Evolutionary conservation across 805 yeast genomes (phyloP).

Genomic region (Kodamaea jinghongensis): DNA sequence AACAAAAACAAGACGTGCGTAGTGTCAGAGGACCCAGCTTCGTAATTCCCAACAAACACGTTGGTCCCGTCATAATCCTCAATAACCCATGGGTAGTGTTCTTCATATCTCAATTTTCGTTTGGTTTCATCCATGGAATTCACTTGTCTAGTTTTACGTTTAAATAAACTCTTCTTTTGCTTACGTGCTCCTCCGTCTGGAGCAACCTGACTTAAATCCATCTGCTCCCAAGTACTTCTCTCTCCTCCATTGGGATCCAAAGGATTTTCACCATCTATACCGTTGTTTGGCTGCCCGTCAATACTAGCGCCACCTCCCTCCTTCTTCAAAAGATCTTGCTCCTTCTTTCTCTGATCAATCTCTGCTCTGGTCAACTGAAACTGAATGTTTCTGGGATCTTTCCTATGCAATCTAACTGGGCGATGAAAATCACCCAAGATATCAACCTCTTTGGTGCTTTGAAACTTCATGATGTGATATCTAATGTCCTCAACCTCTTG

Average conservation of each 20-base stretch:
- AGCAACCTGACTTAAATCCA: constrained; percentile 69
- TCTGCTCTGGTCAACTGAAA: constrained; percentile 79
- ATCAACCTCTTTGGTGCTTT: constrained; percentile 66
- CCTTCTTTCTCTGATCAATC: constrained; percentile 53
- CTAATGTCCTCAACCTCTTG: constrained; percentile 72
- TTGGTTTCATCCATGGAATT: constrained; percentile 79
- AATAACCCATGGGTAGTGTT: constrained; percentile 96
- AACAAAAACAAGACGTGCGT: constrained; percentile 77
- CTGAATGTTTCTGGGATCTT: constrained; percentile 89
- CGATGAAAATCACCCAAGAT: constrained; percentile 67
- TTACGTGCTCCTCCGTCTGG: constrained; percentile 90
- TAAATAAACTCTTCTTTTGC: constrained; percentile 54
- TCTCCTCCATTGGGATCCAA: constrained; percentile 18
- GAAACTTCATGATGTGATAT: constrained; percentile 80
- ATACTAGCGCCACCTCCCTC: constrained; percentile 3
- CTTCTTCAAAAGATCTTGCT: constrained; percentile 25
- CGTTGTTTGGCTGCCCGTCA: too few species aligned
- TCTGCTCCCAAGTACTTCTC: constrained; percentile 35
- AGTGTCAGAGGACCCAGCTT: constrained; percentile 83
- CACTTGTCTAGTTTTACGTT: constrained; percentile 82
- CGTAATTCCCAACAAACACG: constrained; percentile 94
- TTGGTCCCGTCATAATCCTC: constrained; percentile 95
- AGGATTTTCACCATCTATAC: background rate
- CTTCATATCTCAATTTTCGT: constrained; percentile 86
- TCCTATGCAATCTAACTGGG: constrained; percentile 87